Evolutionary conservation across 441 rosid genomes (phyloP).

Genomic region (Populus hybrid): DNA sequence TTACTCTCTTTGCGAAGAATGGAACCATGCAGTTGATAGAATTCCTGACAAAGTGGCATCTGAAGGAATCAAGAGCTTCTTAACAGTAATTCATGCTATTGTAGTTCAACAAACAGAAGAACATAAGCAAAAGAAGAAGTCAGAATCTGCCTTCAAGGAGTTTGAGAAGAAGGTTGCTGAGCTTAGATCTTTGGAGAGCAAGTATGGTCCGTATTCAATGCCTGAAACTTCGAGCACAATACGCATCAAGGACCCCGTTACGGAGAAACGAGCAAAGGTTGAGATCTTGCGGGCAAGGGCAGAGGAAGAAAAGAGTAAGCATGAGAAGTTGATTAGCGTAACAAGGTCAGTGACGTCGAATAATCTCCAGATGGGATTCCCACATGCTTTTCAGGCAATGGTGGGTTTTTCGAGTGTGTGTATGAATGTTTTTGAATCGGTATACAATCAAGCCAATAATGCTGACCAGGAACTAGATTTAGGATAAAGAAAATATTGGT

Average conservation of each 20-base stretch:
- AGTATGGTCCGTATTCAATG: conserved; percentile 60
- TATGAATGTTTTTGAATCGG: conserved; percentile 78
- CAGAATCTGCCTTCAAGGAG: conserved; percentile 47
- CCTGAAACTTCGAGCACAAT: conserved; percentile 34
- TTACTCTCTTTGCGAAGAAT: conserved; percentile 79
- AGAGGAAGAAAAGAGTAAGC: conserved; percentile 77
- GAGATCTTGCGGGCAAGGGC: conserved; percentile 61
- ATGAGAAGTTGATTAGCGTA: conserved; percentile 62
- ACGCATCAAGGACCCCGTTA: conserved; percentile 42
- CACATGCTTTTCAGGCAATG: conserved; percentile 83
- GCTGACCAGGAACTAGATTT: conserved; percentile 22
- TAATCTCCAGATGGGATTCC: conserved; percentile 89
- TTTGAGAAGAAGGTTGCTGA: conserved; percentile 51
- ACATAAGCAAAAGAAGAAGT: conserved; percentile 74
- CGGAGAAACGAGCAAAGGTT: conserved; percentile 64
- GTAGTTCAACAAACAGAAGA: conserved; percentile 82
- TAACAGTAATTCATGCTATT: conserved; percentile 68
- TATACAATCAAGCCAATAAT: conserved; percentile 63
- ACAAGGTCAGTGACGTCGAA: conserved; percentile 79
- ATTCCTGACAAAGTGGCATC: conserved; percentile 94
- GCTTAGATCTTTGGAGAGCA: conserved; percentile 67
- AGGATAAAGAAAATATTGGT: not conserved
- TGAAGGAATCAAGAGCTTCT: conserved; percentile 84
- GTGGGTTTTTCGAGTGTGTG: conserved; percentile 92
- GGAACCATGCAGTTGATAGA: conserved; percentile 75